A percentile compares a stretch with the other conserved stretches of the same genome.
Conservation (phyloP, 805 yeast species). For the Debaryomyces prosopidis region DNA sequence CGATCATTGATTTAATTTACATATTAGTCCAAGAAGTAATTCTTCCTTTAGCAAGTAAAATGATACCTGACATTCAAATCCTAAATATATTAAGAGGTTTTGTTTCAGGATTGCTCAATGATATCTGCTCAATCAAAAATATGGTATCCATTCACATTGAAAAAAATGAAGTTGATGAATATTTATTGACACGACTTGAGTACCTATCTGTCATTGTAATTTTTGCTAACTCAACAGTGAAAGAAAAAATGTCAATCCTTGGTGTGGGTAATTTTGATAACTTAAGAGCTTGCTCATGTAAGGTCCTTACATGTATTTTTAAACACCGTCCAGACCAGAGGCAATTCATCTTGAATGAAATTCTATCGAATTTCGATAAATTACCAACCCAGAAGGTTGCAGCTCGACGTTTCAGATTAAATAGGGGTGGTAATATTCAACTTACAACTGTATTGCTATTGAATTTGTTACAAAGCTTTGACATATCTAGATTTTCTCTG, state of each 20-base stretch:
- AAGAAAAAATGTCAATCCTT: constrained; percentile 20
- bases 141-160: constrained; percentile 11
- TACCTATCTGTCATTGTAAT: constrained; percentile 46
- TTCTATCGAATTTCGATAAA: constrained; percentile 50
- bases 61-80: background rate
- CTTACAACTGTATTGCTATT: constrained; percentile 47
- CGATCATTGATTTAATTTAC: constrained; percentile 42
- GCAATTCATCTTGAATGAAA: constrained; percentile 59
- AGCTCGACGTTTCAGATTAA: constrained; percentile 44
- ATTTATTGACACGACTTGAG: constrained; percentile 57
- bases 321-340: constrained; percentile 50
- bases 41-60: constrained; percentile 11
- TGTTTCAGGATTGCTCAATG: constrained; percentile 11
- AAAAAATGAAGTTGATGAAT: constrained; percentile 40
- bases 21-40: constrained; percentile 29
- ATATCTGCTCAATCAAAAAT: constrained; percentile 10
- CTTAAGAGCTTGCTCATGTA: constrained; percentile 26
- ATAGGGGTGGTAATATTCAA: constrained; percentile 51
- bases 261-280: constrained; percentile 21
- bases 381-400: constrained; percentile 45
- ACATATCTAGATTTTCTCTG: constrained; percentile 11
- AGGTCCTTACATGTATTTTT: constrained; percentile 35
- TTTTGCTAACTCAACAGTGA: constrained; percentile 33
- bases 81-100: constrained; percentile 9
- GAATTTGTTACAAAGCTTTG: constrained; percentile 41